These are phyloP conservation scores for Penicillium pancosmium DNA, from an alignment of 495 filamentous ascomycete genomes.

Conservation along the genomic window DNA sequence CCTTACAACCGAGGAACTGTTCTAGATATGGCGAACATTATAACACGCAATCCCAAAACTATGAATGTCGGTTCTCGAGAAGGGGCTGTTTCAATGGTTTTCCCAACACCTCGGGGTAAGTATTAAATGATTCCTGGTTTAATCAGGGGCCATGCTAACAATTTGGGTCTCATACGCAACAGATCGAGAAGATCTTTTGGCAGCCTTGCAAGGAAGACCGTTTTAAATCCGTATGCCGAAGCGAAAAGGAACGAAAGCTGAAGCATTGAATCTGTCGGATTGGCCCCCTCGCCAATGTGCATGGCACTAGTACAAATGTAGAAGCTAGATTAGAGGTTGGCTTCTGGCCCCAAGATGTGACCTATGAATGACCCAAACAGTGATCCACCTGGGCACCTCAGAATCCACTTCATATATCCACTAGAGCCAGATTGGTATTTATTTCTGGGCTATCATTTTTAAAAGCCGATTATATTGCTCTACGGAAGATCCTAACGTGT, in stretches of 20 bases:
- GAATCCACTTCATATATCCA: no score
- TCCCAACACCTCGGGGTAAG: constrained; percentile 32
- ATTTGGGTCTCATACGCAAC: background rate
- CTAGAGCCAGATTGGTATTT: no score
- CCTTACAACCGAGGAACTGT: constrained; percentile 32
- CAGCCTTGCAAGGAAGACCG: background rate
- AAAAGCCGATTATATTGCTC: no score
- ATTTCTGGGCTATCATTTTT: no score
- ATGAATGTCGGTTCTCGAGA: constrained; percentile 20
- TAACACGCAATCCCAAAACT: constrained; percentile 31
- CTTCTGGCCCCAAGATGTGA: no score
- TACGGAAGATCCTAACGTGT: no score
- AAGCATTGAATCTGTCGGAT: background rate
- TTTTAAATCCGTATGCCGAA: background rate
- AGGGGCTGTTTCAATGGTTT: constrained; percentile 38
- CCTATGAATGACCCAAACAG: no score
- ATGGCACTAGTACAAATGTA: no score
- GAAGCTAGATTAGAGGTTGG: no score
- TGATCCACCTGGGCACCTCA: no score
- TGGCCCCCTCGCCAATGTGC: no score
- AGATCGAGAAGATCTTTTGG: constrained; percentile 2
- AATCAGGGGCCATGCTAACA: background rate
- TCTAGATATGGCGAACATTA: constrained; percentile 40
- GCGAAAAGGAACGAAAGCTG: background rate
- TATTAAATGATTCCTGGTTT: background rate